Evolutionary conservation across 306 rosid genomes (phyloP), one percentile per base, ranked within the genome.

Genomic region (Rosa multiflora): DNA sequence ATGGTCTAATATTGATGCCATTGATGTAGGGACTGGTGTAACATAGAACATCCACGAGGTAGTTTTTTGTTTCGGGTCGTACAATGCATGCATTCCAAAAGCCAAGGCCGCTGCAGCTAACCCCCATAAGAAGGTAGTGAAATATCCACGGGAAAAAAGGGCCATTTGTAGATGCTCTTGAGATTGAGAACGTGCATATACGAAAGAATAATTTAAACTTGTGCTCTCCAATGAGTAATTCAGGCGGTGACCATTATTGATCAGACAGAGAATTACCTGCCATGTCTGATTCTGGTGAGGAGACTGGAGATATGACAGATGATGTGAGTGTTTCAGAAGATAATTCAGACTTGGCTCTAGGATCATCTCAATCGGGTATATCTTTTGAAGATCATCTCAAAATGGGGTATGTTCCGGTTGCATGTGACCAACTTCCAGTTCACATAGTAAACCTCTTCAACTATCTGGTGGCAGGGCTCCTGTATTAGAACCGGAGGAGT

Each of bases 81-180:
- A 92, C 79, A 91, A 91, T 78, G 97, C 87, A 53, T 91, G 93
- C 84, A 94, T 94, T 82, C 97, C 90, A 84, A 92, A 89, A 83
- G 99, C 99, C 32, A 94, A 91, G 87, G 92, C 88, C 23, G 85
- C 91, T 76, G 95, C 89, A 61, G 92, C 97, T 15, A 88, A 70
- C 85, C 79, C 89, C 72, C 90, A 76, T 85, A 94, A 88, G 87
- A 94, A 89, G 80, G 94, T 86, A 10, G 97, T 92, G 71, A 94
- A 94, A 81, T 94, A 94, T 91, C 97, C 99, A 81, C 93, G 97
- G 56, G 88, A 97, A 81, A 97, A 94, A 85, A 97, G 92, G 84
- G 99, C 99, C 68, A 94, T 32, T 92, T 87, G 87, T 94, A 61
- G 97, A 94, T 77, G 99, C 97, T 75, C 99, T 94, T 77, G 99